Conservation (phyloP, 176 grass and related monocot genomes). For the Eleusine indica region DNA sequence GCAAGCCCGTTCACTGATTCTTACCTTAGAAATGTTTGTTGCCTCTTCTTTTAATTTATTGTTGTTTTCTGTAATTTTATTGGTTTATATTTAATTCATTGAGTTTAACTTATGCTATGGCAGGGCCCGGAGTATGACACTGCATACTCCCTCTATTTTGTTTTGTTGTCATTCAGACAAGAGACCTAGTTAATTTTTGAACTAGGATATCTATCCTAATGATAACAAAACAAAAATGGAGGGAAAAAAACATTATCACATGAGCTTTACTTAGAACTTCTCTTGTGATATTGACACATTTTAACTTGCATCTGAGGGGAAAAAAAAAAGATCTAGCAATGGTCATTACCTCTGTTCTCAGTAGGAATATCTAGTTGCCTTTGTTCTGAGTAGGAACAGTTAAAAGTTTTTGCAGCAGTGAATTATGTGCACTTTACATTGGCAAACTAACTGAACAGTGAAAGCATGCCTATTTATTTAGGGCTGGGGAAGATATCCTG, state of each 20-base stretch:
- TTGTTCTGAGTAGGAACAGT: not conserved
- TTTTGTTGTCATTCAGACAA: too few relatives aligned
- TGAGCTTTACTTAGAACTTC: not conserved
- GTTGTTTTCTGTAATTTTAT: not conserved
- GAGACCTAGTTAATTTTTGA: too few relatives aligned
- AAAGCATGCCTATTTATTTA: slow-evolving; percentile 38
- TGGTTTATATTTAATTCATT: not conserved
- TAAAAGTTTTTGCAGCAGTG: slow-evolving; percentile 12
- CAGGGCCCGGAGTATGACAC: not conserved
- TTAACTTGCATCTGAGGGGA: not conserved
- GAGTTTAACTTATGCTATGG: not conserved
- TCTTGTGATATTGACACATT: not conserved
- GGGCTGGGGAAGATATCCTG: slow-evolving; percentile 56
- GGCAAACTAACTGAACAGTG: slow-evolving; percentile 40
- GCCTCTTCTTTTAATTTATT: not conserved
- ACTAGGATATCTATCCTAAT: too few relatives aligned
- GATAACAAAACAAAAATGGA: too few relatives aligned
- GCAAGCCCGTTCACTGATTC: not conserved
- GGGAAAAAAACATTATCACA: not conserved
- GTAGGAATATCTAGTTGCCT: not conserved
- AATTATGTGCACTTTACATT: slow-evolving; percentile 32
- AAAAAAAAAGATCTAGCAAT: not conserved
- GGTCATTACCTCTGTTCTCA: not conserved
- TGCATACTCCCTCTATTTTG: not conserved
- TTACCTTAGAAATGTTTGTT: not conserved